phyloP scores from a whole-genome alignment of 1,284 basidiomycete species.

The Malassezia pachydermatis region DNA sequence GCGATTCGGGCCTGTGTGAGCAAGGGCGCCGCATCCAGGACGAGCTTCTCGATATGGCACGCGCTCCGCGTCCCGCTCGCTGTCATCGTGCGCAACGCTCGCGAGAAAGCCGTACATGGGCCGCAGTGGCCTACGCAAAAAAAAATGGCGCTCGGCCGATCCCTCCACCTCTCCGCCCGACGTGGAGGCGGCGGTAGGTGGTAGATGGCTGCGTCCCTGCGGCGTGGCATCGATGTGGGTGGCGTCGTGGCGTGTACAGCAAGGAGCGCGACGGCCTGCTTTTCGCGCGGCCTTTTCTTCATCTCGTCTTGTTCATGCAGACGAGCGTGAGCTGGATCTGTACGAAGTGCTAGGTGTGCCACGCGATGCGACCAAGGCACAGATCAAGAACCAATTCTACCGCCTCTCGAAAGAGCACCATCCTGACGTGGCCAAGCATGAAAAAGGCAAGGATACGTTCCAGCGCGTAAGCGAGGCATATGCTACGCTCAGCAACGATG shows the following conservation, averaged over 20 bases:
- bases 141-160: constrained; percentile 11
- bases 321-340: constrained; percentile 19
- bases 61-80: too few species aligned
- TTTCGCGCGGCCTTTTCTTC: too few species aligned
- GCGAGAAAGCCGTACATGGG: too few species aligned
- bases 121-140: too few species aligned
- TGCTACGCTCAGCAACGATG: constrained; percentile 28
- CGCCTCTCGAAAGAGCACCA: constrained; percentile 44
- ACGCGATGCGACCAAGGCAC: constrained; percentile 28
- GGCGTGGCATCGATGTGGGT: not conserved
- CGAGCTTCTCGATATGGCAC: constrained; percentile 40
- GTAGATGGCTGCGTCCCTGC: not conserved
- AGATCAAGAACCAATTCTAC: constrained; percentile 48
- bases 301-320: not conserved
- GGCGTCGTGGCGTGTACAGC: not conserved
- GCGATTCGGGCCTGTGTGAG: constrained; percentile 36
- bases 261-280: too few species aligned
- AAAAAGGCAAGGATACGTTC: constrained; percentile 39
- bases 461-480: constrained; percentile 45
- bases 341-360: constrained; percentile 29
- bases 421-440: constrained; percentile 38
- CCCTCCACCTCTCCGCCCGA: not conserved
- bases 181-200: not conserved
- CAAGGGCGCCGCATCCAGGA: constrained; percentile 44
- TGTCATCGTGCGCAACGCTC: too few species aligned